Evolutionary conservation across 257 asterid genomes (phyloP), one percentile per base, ranked within the genome.

Genomic region (Primulina tabacum): DNA sequence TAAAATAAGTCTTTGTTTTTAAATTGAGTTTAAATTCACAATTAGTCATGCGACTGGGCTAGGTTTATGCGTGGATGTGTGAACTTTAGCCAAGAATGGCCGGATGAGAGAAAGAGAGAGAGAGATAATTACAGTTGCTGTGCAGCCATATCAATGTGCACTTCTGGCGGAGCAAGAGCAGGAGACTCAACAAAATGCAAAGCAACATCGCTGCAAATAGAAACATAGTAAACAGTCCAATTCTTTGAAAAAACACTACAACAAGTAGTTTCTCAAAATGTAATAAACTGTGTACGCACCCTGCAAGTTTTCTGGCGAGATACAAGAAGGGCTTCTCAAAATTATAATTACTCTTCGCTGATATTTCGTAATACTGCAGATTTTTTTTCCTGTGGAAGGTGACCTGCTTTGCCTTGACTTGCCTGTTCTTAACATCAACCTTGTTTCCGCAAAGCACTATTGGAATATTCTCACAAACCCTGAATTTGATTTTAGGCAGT

Each of bases 281-380:
- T 24, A 24, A 24, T 24, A 0, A 24, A 24, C 6, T 1, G 5
- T 4, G 5, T 18, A 65, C 73, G 21, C 77, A 88, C 95, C 95
- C 95, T 67, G 89, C 95, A 77, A 88, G 95, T 63, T 88, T 88
- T 79, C 91, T 80, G 70, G 90, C 88, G 40, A 83, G 88, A 78
- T 79, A 82, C 14, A 84, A 77, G 83, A 83, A 88, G 43, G 96
- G 96, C 84, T 89, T 89, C 89, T 89, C 96, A 17, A 89, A 89
- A 77, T 89, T 89, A 84, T 89, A 89, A 73, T 89, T 89, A 32
- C 96, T 89, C 90, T 89, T 89, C 8, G 96, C 96, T 0, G 91
- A 87, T 10, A 87, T 85, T 78, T 88, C 94, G 38, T 87, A 87
- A 76, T 88, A 88, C 74, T 88, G 95, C 81, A 88, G 65, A 37